These are phyloP conservation scores for Dothiorella sarmentorum DNA, from an alignment of 2,329 filamentous ascomycete genomes.

Conservation along the genomic window DNA sequence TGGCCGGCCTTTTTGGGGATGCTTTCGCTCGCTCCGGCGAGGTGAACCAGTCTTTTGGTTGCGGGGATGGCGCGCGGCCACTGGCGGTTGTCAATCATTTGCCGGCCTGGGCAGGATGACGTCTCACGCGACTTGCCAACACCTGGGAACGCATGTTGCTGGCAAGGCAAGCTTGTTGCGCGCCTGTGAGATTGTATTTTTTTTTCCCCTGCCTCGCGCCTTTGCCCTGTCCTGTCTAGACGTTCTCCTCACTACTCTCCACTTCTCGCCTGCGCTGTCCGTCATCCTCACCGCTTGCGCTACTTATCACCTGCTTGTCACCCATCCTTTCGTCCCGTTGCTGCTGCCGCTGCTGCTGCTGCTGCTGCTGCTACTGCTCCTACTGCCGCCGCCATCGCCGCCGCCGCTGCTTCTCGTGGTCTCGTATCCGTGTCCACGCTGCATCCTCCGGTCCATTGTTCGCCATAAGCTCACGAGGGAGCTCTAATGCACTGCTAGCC, in stretches of 20 bases:
- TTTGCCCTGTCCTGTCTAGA: background rate
- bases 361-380: background rate
- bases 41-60: no score
- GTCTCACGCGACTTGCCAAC: conserved; percentile 3
- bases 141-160: background rate
- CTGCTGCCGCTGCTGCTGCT: background rate
- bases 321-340: no score
- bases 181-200: background rate
- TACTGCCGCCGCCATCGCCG: no score
- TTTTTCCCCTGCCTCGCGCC: background rate
- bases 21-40: background rate
- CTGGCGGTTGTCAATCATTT: conserved; percentile 6
- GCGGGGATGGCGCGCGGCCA: background rate
- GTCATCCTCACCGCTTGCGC: background rate
- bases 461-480: conserved; percentile 2
- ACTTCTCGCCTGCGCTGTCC: background rate
- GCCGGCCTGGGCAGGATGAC: background rate
- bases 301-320: background rate
- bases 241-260: background rate
- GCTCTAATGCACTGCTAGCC: background rate
- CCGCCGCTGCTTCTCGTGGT: conserved; percentile 2
- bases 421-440: conserved; percentile 14
- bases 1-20: background rate
- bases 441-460: background rate
- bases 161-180: no score